Conservation (phyloP, 257 asterid genomes). For the Solanum paucissectum region DNA sequence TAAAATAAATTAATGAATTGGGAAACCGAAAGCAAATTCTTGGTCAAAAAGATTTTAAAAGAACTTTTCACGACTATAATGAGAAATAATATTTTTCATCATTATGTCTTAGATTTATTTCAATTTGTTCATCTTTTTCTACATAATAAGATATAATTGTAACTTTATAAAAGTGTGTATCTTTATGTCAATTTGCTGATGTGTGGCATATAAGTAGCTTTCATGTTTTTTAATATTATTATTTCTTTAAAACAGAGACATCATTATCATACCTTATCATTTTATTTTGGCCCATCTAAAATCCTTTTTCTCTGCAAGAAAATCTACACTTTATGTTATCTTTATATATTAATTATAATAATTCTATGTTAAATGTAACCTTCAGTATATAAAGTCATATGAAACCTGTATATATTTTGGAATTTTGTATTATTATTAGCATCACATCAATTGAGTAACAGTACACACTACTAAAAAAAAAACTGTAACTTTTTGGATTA, state of each 20-base stretch:
- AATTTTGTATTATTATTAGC: neutral
- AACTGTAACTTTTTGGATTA: neutral
- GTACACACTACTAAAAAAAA: neutral
- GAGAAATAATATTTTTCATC: neutral
- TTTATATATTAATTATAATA: neutral
- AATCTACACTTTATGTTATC: neutral
- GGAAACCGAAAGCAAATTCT: neutral
- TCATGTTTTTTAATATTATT: neutral
- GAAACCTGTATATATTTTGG: neutral
- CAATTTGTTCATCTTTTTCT: neutral
- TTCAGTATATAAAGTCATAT: neutral
- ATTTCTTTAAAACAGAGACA: neutral
- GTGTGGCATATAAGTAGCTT: neutral
- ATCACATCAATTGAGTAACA: neutral
- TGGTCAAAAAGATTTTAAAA: neutral
- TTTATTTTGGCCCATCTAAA: neutral
- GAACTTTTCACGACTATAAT: neutral
- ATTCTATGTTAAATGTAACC: neutral
- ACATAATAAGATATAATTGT: neutral
- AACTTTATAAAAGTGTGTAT: neutral
- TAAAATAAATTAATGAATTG: neutral
- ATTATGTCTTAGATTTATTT: neutral
- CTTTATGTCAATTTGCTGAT: neutral
- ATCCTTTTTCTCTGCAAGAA: neutral
- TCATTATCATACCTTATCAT: slow-evolving; percentile 1